Conservation (phyloP, 2,329 filamentous ascomycete species). For the Cordyceps sp. region DNA sequence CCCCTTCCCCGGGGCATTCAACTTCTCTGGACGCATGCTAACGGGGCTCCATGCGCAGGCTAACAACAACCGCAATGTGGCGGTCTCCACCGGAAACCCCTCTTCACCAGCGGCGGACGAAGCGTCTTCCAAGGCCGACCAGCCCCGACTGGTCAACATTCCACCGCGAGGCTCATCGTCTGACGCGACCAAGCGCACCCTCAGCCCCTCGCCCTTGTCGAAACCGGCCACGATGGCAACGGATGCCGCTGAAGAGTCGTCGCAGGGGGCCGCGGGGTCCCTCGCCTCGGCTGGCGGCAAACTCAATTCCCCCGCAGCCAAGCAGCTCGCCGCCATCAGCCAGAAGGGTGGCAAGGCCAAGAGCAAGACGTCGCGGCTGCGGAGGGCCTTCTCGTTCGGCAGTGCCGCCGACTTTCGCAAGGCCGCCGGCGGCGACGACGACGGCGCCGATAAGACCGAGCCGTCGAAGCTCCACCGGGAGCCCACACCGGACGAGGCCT, state of each 20-base stretch:
- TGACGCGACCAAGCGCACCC: conserved; percentile 48
- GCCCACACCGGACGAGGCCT: conserved; percentile 42
- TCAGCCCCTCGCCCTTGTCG: conserved; percentile 57
- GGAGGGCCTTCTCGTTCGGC: conserved; percentile 90
- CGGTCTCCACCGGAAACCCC: conserved; percentile 35
- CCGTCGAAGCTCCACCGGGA: conserved; percentile 49
- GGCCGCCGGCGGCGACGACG: conserved; percentile 46
- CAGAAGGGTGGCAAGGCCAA: conserved; percentile 64
- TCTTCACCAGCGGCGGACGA: conserved; percentile 31
- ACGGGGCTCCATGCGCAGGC: conserved; percentile 33
- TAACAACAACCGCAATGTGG: conserved; percentile 39
- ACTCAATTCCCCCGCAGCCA: conserved; percentile 53
- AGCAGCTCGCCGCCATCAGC: conserved; percentile 74
- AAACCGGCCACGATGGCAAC: conserved; percentile 48
- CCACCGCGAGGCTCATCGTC: conserved; percentile 46
- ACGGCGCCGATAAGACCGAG: conserved; percentile 16
- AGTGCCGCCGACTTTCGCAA: conserved; percentile 81
- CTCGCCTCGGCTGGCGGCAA: conserved; percentile 18
- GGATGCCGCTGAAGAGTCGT: conserved; percentile 28
- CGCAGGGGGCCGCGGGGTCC: conserved; percentile 15
- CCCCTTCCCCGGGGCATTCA: not conserved
- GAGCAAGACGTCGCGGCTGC: conserved; percentile 71
- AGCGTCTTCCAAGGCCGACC: conserved; percentile 31
- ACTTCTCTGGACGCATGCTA: conserved; percentile 22
- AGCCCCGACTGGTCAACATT: conserved; percentile 37